Evolutionary conservation across 2,329 filamentous ascomycete species (phyloP).

Genomic region (Colletotrichum eremochloae): DNA sequence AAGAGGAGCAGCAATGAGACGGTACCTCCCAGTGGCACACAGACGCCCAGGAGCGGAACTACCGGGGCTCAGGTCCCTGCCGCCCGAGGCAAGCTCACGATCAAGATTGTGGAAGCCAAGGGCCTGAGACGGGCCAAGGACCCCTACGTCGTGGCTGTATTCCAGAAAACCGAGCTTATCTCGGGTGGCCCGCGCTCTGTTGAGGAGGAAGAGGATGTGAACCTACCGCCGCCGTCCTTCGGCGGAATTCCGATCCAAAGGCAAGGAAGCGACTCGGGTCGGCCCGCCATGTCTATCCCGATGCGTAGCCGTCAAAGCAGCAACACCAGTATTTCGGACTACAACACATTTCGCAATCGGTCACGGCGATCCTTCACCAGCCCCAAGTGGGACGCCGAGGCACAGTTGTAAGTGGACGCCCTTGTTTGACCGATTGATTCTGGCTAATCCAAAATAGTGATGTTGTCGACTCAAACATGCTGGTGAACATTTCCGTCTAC

Average conservation of each 20-base stretch:
- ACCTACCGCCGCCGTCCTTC: slow-evolving; percentile 59
- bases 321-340: slow-evolving; percentile 85
- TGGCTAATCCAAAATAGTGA: slow-evolving; percentile 70
- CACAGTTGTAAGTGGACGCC: slow-evolving; percentile 82
- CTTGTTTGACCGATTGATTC: background rate
- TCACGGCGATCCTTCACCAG: slow-evolving; percentile 76
- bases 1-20: slow-evolving; percentile 56
- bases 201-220: slow-evolving; percentile 71
- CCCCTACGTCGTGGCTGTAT: slow-evolving; percentile 96
- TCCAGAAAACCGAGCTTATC: slow-evolving; percentile 96
- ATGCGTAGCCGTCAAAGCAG: slow-evolving; percentile 98
- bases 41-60: slow-evolving; percentile 62
- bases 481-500: slow-evolving; percentile 94
- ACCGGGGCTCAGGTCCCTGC: slow-evolving; percentile 74
- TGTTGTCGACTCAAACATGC: slow-evolving; percentile 90
- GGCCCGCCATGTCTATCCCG: slow-evolving; percentile 90
- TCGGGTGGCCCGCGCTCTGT: slow-evolving; percentile 82
- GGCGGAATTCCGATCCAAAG: slow-evolving; percentile 74
- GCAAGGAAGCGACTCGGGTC: slow-evolving; percentile 84
- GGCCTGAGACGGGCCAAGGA: slow-evolving; percentile 86
- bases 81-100: slow-evolving; percentile 87
- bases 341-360: slow-evolving; percentile 70
- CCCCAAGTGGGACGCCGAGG: slow-evolving; percentile 96
- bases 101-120: slow-evolving; percentile 89
- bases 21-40: slow-evolving; percentile 64